phyloP scores from a whole-genome alignment of 2,329 filamentous ascomycete genomes.

The Venturia nashicola region DNA sequence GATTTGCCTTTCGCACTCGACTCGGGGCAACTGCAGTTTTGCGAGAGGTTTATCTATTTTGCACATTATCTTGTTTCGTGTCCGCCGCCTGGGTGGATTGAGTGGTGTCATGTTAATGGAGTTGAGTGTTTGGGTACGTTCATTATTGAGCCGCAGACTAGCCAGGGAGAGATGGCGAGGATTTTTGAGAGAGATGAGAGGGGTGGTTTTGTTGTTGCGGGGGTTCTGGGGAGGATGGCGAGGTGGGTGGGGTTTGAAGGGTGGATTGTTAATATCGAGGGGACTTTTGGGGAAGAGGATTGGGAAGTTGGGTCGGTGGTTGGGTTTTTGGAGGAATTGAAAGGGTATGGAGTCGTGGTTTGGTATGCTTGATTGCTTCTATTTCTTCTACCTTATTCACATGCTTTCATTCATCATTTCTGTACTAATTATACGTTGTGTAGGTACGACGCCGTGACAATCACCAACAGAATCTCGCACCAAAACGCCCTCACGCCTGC shows the following conservation, averaged over 20 bases:
- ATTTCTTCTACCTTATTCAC: background rate
- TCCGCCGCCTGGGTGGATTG: constrained; percentile 34
- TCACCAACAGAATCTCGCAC: constrained; percentile 28
- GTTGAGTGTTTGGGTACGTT: constrained; percentile 31
- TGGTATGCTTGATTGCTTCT: constrained; percentile 15
- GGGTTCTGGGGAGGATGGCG: constrained; percentile 27
- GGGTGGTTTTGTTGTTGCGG: constrained; percentile 23
- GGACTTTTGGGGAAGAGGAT: constrained; percentile 22
- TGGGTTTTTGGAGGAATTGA: constrained; percentile 27
- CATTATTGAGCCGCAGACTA: constrained; percentile 23
- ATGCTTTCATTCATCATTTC: background rate
- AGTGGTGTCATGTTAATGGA: constrained; percentile 34
- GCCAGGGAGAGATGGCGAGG: constrained; percentile 8
- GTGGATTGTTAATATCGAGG: constrained; percentile 36
- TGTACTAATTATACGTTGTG: background rate
- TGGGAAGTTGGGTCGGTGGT: constrained; percentile 22
- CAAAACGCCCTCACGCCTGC: constrained; percentile 30
- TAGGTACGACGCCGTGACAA: constrained; percentile 34
- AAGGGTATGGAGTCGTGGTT: constrained; percentile 17
- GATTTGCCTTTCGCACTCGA: background rate
- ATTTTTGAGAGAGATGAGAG: background rate
- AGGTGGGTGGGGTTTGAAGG: constrained; percentile 33
- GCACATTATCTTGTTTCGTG: constrained; percentile 34
- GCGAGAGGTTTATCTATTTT: constrained; percentile 35
- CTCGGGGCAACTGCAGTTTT: constrained; percentile 24